Conservation (phyloP, 306 rosid species). For the Acacia melanoxylon region DNA sequence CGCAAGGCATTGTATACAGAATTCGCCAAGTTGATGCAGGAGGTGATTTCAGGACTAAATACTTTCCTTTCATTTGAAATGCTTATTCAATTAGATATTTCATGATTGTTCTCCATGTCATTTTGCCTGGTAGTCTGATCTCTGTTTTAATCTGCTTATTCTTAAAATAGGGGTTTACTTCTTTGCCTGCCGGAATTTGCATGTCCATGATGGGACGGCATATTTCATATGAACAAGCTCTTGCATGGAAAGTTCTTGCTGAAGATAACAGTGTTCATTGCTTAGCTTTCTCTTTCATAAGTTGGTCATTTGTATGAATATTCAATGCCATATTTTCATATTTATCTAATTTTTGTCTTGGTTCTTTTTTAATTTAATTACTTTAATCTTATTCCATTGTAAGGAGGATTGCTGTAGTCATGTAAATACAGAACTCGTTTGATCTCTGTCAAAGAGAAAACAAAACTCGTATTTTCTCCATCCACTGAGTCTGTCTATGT, state of each 20-base stretch:
- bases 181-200: constrained; percentile 66
- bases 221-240: constrained; percentile 63
- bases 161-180: constrained; percentile 50
- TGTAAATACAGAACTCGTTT: neutral
- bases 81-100: neutral
- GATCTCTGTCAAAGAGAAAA: neutral
- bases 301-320: constrained; percentile 76
- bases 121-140: neutral
- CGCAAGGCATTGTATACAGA: constrained; percentile 77
- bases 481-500: neutral
- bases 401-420: neutral
- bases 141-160: neutral
- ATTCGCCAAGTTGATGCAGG: constrained; percentile 86
- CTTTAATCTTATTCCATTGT: neutral
- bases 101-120: too few species aligned
- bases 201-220: constrained; percentile 79
- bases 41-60: constrained; percentile 45
- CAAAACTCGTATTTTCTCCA: neutral
- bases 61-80: neutral
- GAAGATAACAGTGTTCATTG: constrained; percentile 59
- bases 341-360: neutral
- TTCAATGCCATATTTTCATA: neutral
- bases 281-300: constrained; percentile 66
- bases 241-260: constrained; percentile 72
- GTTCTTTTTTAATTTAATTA: neutral